These are phyloP conservation scores for Alternaria novae-zelandiae DNA, from an alignment of 2,329 filamentous ascomycete genomes.

Conservation along the genomic window DNA sequence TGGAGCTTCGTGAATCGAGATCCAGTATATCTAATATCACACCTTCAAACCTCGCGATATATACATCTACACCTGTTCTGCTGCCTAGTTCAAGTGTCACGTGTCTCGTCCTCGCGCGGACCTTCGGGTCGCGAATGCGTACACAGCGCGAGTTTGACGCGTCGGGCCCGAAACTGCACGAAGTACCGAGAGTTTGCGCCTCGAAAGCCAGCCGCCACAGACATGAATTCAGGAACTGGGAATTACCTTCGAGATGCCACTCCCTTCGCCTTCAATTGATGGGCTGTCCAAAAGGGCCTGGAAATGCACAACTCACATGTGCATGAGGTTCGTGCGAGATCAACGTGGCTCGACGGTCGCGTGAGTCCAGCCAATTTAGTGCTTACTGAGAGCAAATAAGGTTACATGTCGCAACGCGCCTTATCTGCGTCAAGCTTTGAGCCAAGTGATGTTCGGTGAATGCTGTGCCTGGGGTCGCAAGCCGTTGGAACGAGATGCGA, in stretches of 20 bases:
- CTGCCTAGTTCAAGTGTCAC: not conserved
- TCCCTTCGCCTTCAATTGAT: not conserved
- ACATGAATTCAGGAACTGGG: not conserved
- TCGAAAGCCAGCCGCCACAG: not conserved
- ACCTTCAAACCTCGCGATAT: not conserved
- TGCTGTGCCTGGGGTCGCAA: not conserved
- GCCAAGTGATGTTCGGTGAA: not conserved
- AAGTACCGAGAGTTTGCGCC: not conserved
- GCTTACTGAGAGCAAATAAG: not conserved
- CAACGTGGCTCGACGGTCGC: not conserved
- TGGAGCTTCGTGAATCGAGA: not conserved
- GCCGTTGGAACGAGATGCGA: not conserved
- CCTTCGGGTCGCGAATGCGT: not conserved
- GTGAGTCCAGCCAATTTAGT: not conserved
- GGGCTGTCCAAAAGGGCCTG: not conserved
- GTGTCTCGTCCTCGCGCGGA: not conserved
- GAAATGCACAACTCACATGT: not conserved
- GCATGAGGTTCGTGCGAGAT: not conserved
- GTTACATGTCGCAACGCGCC: not conserved
- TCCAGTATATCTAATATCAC: not conserved
- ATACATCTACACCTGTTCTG: not conserved
- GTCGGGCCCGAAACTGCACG: not conserved
- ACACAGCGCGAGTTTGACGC: not conserved
- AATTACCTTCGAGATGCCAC: not conserved
- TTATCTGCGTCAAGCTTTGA: not conserved